Base-by-base conservation (phyloP, 352 stramenopile genomes). In the Pythium aquatile region DNA sequence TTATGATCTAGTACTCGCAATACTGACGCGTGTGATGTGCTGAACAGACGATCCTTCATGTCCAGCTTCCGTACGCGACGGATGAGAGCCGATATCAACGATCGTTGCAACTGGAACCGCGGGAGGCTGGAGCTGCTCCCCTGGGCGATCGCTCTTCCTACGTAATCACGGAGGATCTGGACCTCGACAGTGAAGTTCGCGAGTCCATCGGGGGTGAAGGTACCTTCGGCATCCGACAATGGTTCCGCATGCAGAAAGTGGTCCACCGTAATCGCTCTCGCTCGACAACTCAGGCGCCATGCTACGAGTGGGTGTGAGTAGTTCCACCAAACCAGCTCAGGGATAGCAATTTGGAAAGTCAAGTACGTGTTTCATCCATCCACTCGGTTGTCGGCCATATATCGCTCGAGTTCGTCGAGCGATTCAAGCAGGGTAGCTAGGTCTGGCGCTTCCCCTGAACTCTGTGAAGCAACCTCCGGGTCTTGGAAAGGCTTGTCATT, bases 201-300 rank as follows among this genome's bases (percentile, higher is more conserved):
- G 85, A 85, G 54, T 93, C 83, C 26, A 90, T 92, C 35, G 85
- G 85, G 5, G 71, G 70, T 10, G 83, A 91, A 39, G 83, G 84
- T 9, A 94, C 77, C 0, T 92, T 93, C 42, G 85, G 83, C 5
- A 85, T 93, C 42, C 81, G 85, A 16, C 83, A 93, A 60, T 93
- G 83, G 85, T 82, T 94, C 59, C 79, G 83, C 24, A 94, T 90
- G 71, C 85, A 93, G 53, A 87, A 91, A 61, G 80, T 94, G 2
- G 85, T 93, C 10, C 83, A 91, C 55, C 79, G 83, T 26, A 83
- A 91, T 66, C 82, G 85, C 7, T 91, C 85, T 2, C 75, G 83
- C 11, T 91, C 85, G 28, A 75, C 79, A 3, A 51, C 83, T 9
- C 70, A 78, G 35, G 54, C 73, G 42, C 67, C 74, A 29, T 66